A percentile compares a stretch with the other conserved stretches of the same genome.
Conservation (phyloP, 2,329 filamentous ascomycete genomes). For the Trichoderma cornu-damae region DNA sequence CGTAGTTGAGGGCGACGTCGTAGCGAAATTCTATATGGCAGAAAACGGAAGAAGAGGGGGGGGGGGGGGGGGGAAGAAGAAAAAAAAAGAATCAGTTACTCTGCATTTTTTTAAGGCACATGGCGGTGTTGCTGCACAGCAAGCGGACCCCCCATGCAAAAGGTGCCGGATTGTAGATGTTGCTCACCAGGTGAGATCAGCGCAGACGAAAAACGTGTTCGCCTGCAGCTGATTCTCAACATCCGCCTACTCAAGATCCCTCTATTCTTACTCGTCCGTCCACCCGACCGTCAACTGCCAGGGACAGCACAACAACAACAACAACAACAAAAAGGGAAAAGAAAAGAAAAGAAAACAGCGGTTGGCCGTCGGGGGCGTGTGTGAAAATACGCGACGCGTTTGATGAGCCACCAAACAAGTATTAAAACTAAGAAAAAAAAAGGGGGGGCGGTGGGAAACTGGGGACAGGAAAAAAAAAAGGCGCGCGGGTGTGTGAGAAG, state of each 20-base stretch:
- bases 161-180: slow-evolving; percentile 6
- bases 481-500: background rate
- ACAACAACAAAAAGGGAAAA: too few relatives aligned
- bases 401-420: slow-evolving; percentile 23
- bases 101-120: slow-evolving; percentile 11
- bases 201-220: slow-evolving; percentile 53
- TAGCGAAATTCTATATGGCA: slow-evolving; percentile 38
- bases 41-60: slow-evolving; percentile 14
- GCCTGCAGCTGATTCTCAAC: slow-evolving; percentile 56
- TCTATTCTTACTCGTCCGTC: slow-evolving; percentile 16
- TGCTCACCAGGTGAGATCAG: slow-evolving; percentile 55
- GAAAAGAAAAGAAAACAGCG: background rate
- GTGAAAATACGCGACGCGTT: slow-evolving; percentile 32
- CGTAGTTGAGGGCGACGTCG: slow-evolving; percentile 50
- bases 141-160: slow-evolving; percentile 13
- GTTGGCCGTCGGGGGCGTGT: slow-evolving; percentile 14
- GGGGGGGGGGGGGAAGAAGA: slow-evolving; percentile 11
- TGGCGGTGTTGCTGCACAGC: slow-evolving; percentile 21
- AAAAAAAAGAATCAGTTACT: slow-evolving; percentile 26
- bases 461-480: slow-evolving; percentile 10
- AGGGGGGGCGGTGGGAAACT: slow-evolving; percentile 21
- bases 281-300: slow-evolving; percentile 22
- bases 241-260: slow-evolving; percentile 26
- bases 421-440: slow-evolving; percentile 20
- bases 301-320: too few relatives aligned